phyloP scores from a whole-genome alignment of 2,329 filamentous ascomycete species.

The Nemania sp. region DNA sequence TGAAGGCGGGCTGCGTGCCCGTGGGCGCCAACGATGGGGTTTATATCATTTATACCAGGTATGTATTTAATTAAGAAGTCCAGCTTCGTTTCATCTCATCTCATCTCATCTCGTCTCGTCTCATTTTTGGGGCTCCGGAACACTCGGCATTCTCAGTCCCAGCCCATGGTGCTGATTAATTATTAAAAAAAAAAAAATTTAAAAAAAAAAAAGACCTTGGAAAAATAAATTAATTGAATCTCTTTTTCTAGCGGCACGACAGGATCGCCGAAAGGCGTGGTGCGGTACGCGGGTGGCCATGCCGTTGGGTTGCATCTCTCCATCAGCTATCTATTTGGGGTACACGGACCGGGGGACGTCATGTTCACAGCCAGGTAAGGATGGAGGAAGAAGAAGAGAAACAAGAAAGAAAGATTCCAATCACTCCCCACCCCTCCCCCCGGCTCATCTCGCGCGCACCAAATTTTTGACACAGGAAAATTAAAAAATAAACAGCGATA shows the following conservation, averaged over 20 bases:
- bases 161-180: neutral
- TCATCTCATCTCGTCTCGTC: too few species aligned
- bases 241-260: conserved; percentile 64
- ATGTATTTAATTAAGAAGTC: neutral
- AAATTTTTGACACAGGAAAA: conserved; percentile 20
- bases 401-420: neutral
- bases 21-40: conserved; percentile 77
- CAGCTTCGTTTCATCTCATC: neutral
- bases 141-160: neutral
- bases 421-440: neutral
- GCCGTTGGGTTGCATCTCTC: conserved; percentile 83
- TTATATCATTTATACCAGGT: conserved; percentile 77
- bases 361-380: conserved; percentile 50
- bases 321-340: conserved; percentile 57
- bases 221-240: conserved; percentile 8
- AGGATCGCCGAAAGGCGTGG: conserved; percentile 72
- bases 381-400: neutral
- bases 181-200: too few species aligned
- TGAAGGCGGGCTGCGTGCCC: conserved; percentile 75
- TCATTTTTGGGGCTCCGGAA: neutral
- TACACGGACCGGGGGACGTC: conserved; percentile 83
- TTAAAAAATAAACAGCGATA: conserved; percentile 59
- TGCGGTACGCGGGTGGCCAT: conserved; percentile 80
- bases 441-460: too few species aligned
- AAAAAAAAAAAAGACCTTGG: too few species aligned